Evolutionary conservation across 2,329 filamentous ascomycete species (phyloP).

Genomic region (Fusarium veterinarium): DNA sequence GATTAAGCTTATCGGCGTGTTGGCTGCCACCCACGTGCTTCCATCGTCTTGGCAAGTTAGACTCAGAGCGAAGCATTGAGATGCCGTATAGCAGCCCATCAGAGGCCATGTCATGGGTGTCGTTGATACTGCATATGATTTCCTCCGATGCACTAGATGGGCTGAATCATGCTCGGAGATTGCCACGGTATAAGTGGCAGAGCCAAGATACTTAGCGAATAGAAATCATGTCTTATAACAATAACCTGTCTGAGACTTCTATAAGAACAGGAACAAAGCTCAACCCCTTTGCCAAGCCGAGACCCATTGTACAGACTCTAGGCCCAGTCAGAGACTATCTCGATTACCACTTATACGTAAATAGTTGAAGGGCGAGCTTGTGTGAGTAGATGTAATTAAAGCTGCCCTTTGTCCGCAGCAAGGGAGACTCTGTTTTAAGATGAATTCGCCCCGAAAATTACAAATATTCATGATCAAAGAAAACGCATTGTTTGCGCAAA

Average conservation of each 20-base stretch:
- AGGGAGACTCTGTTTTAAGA: constrained; percentile 6
- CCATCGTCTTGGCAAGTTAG: neutral
- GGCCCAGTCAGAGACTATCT: neutral
- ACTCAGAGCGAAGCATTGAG: neutral
- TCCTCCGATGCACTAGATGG: neutral
- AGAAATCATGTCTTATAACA: neutral
- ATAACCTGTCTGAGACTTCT: constrained; percentile 11
- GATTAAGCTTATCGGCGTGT: neutral
- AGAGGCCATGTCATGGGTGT: neutral
- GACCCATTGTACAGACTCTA: neutral
- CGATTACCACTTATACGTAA: neutral
- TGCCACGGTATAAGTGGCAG: neutral
- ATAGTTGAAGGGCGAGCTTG: constrained; percentile 4
- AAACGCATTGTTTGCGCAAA: neutral
- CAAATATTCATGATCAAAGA: neutral
- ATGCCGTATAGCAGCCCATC: neutral
- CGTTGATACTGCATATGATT: neutral
- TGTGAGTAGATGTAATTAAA: constrained; percentile 9
- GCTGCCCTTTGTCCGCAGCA: constrained; percentile 2
- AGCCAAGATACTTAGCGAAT: constrained; percentile 8
- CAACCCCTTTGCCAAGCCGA: constrained; percentile 1
- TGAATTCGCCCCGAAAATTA: neutral
- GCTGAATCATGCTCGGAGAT: constrained; percentile 15
- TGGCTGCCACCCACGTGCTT: neutral
- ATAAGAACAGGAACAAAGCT: neutral